phyloP scores from a whole-genome alignment of 352 stramenopile genomes.

The Pythium scleroteichum region DNA sequence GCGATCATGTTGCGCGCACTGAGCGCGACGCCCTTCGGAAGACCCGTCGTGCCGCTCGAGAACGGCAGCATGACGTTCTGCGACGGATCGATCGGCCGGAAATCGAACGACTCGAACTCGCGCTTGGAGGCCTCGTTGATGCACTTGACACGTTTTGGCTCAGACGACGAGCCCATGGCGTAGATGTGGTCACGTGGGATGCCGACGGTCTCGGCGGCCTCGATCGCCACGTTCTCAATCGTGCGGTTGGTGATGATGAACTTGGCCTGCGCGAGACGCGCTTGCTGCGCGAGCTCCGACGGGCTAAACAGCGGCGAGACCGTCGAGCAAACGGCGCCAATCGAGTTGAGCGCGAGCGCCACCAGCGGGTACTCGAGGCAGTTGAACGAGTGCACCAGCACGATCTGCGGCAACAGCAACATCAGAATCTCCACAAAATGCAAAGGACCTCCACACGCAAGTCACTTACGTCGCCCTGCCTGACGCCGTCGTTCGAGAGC shows the following conservation, averaged over 20 bases:
- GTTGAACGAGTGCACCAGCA: constrained; percentile 69
- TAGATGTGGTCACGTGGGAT: constrained; percentile 96
- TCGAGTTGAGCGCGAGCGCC: constrained; percentile 47
- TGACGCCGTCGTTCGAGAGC: constrained; percentile 44
- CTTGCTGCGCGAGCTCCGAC: constrained; percentile 51
- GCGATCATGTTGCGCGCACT: constrained; percentile 88
- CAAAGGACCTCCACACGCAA: constrained; percentile 35
- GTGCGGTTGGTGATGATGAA: constrained; percentile 59
- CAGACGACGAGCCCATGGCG: constrained; percentile 75
- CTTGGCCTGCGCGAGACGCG: constrained; percentile 37
- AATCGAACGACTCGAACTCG: constrained; percentile 45
- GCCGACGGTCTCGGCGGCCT: constrained; percentile 35
- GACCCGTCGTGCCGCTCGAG: constrained; percentile 92
- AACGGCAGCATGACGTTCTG: constrained; percentile 83
- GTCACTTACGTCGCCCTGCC: constrained; percentile 39
- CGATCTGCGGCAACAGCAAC: constrained; percentile 25
- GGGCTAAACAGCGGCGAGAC: constrained; percentile 52
- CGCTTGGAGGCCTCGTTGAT: constrained; percentile 45
- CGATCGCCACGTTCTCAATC: constrained; percentile 42
- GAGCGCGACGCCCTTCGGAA: constrained; percentile 79
- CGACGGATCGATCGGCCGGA: constrained; percentile 28
- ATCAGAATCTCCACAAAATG: too few relatives aligned
- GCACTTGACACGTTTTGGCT: constrained; percentile 50
- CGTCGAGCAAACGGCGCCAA: constrained; percentile 57
- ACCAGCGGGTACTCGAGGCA: constrained; percentile 61